A percentile compares a stretch with the other conserved stretches of the same genome.
phyloP scores from a whole-genome alignment of 176 grass and related monocot genomes.

The Oryza rufipogon region DNA sequence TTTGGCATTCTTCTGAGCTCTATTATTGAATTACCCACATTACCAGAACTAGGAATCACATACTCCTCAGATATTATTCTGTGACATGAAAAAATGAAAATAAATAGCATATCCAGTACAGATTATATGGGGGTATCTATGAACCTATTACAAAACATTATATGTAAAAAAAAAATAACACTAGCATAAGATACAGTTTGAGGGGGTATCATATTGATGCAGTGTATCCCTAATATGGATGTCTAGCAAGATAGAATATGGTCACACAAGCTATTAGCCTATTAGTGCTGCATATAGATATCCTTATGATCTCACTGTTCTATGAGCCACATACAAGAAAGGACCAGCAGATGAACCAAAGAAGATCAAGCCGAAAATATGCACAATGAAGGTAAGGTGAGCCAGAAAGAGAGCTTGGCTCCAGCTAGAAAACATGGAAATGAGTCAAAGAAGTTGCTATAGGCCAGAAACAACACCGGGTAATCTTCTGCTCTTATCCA shows the following conservation, averaged over 20 bases:
- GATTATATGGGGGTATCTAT: slow-evolving; percentile 15
- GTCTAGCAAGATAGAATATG: too few relatives aligned
- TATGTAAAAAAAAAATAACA: too few relatives aligned
- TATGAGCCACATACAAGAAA: too few relatives aligned
- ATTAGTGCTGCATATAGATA: too few relatives aligned
- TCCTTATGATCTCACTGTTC: too few relatives aligned
- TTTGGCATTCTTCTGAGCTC: slow-evolving; percentile 80
- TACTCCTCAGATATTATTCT: slow-evolving; percentile 71
- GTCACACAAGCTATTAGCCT: too few relatives aligned
- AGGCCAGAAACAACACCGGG: neutral
- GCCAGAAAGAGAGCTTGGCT: neutral
- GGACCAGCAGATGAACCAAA: too few relatives aligned
- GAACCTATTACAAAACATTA: slow-evolving; percentile 4
- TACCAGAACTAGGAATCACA: slow-evolving; percentile 59
- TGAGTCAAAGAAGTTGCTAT: neutral
- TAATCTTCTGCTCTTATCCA: neutral
- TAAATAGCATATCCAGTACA: neutral
- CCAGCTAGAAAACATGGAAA: neutral
- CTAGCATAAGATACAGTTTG: neutral
- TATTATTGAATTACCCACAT: slow-evolving; percentile 53
- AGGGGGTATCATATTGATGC: too few relatives aligned
- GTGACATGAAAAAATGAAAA: slow-evolving; percentile 34
- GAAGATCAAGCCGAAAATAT: too few relatives aligned
- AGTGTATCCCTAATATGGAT: too few relatives aligned
- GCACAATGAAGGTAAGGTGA: neutral